These are phyloP conservation scores for Peribolospora baueri DNA, from an alignment of 768 basidiomycete genomes.

Conservation along the genomic window DNA sequence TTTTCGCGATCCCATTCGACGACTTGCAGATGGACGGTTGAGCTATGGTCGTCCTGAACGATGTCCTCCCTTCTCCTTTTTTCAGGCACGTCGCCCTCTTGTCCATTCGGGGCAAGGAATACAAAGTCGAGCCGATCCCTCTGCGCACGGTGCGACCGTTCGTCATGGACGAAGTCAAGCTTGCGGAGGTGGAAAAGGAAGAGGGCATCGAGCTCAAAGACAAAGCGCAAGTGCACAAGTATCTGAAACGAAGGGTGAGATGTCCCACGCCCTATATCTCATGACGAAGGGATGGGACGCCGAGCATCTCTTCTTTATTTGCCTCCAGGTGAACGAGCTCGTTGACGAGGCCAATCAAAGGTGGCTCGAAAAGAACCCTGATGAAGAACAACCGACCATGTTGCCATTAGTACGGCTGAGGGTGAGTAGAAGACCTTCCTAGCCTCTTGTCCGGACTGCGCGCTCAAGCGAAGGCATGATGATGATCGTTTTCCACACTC, in stretches of 20 bases:
- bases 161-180: conserved; percentile 53
- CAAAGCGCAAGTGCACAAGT: conserved; percentile 60
- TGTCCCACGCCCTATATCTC: background rate
- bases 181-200: conserved; percentile 54
- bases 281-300: conserved; percentile 1
- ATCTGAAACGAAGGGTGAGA: conserved; percentile 42
- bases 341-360: conserved; percentile 51
- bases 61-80: background rate
- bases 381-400: conserved; percentile 32
- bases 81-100: conserved; percentile 71
- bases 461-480: background rate
- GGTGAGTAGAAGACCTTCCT: conserved; percentile 20
- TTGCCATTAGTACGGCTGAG: conserved; percentile 70
- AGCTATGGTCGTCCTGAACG: background rate
- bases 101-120: conserved; percentile 67
- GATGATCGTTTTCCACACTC: background rate
- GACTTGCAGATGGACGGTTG: background rate
- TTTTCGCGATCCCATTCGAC: background rate
- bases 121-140: conserved; percentile 58
- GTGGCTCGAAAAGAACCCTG: conserved; percentile 52
- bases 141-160: conserved; percentile 85
- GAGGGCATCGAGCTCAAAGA: conserved; percentile 52
- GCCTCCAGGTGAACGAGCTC: conserved; percentile 45
- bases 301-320: background rate
- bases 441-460: background rate